Evolutionary conservation across 176 grass and related monocot species (phyloP), one percentile per base, ranked within the genome.

Genomic region (Phragmites australis): DNA sequence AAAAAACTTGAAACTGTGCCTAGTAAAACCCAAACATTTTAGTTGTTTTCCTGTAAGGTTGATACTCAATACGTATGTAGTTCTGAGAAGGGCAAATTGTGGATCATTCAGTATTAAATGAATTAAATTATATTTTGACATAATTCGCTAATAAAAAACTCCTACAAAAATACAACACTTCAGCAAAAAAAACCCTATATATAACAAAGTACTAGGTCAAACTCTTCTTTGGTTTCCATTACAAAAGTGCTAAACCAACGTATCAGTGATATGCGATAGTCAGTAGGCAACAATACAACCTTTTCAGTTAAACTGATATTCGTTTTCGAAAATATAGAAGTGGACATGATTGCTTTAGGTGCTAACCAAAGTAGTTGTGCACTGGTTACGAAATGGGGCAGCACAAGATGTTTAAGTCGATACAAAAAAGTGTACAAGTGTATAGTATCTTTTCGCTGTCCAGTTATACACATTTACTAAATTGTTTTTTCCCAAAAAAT

Each of bases 321-420:
- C 55, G 5, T 61, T 61, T 31, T 3, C 26, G n/a, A 30, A 60
- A 9, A 64, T 18, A 37, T 3, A 17, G 6, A 29, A 31, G 23
- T 18, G 26, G 44, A 9, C 25, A 71, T 71, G 26, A 71, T 50
- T 70, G 68, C 25, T 49, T 49, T 50, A 71, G 68, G 45, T 71
- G 68, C 46, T 45, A 71, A 71, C 68, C 15, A 50, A 49, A 49
- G 68, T 71, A 31, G 68, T 71, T 71, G 53, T 25, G 53, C 21
- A 51, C 49, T 19, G 52, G 18, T 21, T 54, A n/a, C 9, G 2
- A 57, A 57, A 57, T n/a, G n/a, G n/a, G n/a, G n/a, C n/a, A n/a
- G n/a, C n/a, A n/a, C n/a, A n/a, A n/a, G n/a, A n/a, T n/a, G n/a
- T 34, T 62, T 15, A 16, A 62, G 29, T 18, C n/a, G n/a, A 8